Evolutionary conservation across 148 eudicot genomes (phyloP), one percentile per base, ranked within the genome.

Genomic region (Persicaria tinctoria): DNA sequence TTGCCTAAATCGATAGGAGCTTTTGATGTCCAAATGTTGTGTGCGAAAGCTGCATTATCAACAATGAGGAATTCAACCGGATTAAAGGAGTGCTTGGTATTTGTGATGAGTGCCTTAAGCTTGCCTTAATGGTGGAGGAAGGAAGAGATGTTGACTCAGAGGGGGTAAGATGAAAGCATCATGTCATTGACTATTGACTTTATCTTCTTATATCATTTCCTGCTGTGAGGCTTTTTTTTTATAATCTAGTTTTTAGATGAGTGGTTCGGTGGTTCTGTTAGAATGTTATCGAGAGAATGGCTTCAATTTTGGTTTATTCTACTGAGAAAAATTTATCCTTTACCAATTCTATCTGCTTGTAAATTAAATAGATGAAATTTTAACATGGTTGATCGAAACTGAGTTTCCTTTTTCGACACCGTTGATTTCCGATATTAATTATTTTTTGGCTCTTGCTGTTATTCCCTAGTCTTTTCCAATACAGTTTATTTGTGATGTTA

Each of bases 121-220:
- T 95, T 66, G 96, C 92, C 38, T 59, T 90, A 76, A 91, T 95
- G 71, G 86, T 86, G 17, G 99, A 95, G 77, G 92, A 90, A 83
- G 84, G 86, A 54, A 27, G 51, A 75, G 82, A 87, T 73, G 77
- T 82, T 72, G 92, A 89, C 78, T 92, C 96, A 70, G 96, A 95
- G 70, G 99, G 96, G 92, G 99, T 85, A 82, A 72, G 83, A 14
- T 48, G 74, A 71, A 66, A 14, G 17, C 70, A 44, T 66, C 48
- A 66, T 66, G 5, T 63, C 53, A 50, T 50, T 50, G 9, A 50
- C 46, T 66, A 44, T 41, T 41, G 46, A 38, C 48, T 4, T 5
- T 55, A 14, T n/a, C 46, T 46, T 50, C 49, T 46, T 64, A 20
- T 20, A 47, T 54, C n/a, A 7, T 47, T 27, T 3, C 9, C 66